phyloP scores from a whole-genome alignment of 108 stramenopile species.

The Cyclotella sp. region DNA sequence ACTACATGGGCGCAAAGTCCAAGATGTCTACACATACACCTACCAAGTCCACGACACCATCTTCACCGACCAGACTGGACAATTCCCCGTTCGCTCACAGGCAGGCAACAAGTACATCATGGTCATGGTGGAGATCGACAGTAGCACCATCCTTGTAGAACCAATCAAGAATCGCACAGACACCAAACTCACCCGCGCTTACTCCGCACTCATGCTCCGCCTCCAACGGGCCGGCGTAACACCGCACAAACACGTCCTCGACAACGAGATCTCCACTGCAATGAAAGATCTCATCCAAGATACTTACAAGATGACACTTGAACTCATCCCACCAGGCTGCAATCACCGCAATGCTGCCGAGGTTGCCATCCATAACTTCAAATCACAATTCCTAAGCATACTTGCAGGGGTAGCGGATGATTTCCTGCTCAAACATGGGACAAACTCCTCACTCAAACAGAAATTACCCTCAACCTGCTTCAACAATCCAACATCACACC shows the following conservation, averaged over 20 bases:
- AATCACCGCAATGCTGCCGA: conserved; percentile 21
- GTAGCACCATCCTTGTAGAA: background rate
- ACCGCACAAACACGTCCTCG: background rate
- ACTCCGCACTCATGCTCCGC: background rate
- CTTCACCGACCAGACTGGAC: background rate
- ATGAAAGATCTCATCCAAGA: background rate
- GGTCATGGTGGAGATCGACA: background rate
- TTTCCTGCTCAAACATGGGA: conserved; percentile 10
- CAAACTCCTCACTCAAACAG: conserved; percentile 3
- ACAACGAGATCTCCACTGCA: background rate
- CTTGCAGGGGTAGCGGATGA: conserved; percentile 14
- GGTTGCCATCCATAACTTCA: conserved; percentile 44
- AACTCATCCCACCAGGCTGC: background rate
- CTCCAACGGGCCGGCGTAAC: background rate
- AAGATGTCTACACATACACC: background rate
- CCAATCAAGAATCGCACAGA: background rate
- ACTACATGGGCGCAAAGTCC: too few species aligned
- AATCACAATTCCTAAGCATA: conserved; percentile 48
- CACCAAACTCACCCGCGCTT: background rate
- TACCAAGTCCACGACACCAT: background rate
- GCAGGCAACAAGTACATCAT: background rate
- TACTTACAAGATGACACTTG: conserved; percentile 2
- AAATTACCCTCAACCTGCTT: conserved; percentile 40
- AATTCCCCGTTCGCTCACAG: background rate
- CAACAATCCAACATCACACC: conserved; percentile 46